Evolutionary conservation across 352 stramenopile species (phyloP), one percentile per base, ranked within the genome.

Genomic region (Phytophthora colocasiae): DNA sequence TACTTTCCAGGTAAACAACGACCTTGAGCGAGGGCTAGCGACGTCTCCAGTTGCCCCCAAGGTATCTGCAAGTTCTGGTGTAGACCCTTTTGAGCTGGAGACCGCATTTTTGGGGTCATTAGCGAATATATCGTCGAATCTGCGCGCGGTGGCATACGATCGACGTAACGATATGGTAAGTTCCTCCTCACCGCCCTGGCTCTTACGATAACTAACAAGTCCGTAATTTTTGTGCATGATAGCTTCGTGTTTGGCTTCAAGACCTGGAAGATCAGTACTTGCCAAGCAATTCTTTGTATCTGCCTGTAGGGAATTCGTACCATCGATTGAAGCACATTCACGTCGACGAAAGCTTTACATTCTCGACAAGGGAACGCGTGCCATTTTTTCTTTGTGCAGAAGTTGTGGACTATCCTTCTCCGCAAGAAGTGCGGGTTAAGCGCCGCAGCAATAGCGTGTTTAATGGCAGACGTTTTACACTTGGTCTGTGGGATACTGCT

Each of bases 321-420:
- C 87, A 95, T 41, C 80, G 83, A 4, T 63, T 95, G 32, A 93
- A 93, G 66, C 78, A 76, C 19, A 86, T 95, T 39, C 87, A 93
- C 55, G 77, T 93, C 8, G 73, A 71, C 6, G 87, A 95, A 50
- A 92, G 85, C 58, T 95, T 95, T 68, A 93, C 85, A 0, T 95
- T 95, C 50, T 92, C 83, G 14, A 95, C 87, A 9, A 59, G 87
- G 17, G 87, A 95, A 51, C 85, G 87, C n/a, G 87, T 95, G 6
- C 87, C 87, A 24, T 95, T 81, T 53, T 58, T 95, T 41, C 50
- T 93, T 56, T 95, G 87, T 58, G 75, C 83, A 2, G 87, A 95
- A 50, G 81, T 95, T 7, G 74, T 95, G 14, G 80, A 91, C 57
- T 95, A 93, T 39, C 70, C 80, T 27, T 77, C 65, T 14, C 70